Evolutionary conservation across 2,329 filamentous ascomycete genomes (phyloP), one percentile per base, ranked within the genome.

Genomic region (Clonostachys rhizophaga): DNA sequence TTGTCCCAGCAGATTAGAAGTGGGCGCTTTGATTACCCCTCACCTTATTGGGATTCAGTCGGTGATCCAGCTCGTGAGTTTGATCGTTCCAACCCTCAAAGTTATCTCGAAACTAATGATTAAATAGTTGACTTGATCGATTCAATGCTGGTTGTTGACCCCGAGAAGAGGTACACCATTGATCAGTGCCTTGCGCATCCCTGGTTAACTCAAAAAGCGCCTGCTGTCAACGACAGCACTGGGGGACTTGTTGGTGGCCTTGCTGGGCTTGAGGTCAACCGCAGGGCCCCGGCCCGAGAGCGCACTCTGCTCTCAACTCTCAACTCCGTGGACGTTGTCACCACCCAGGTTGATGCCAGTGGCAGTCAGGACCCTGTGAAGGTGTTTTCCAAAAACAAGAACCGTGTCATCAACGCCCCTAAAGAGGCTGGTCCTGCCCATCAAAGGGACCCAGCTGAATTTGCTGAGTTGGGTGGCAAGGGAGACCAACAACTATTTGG

Each of bases 1-100:
- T 75, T 97, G 41, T 87, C 87, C 2, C 86, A 96, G 56, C 91
- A 97, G 69, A 97, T 95, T 68, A 91, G 87, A 65, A 79, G 81
- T 65, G 94, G 89, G 14, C 80, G 84, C 17, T 99, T 96, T 61
- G 89, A 96, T 65, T 99, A 96, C 60, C 92, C 94, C 1, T 95
- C 90, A 2, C 94, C 94, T 0, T 97, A 97, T 67, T 99, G 88
- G 58, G 91, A 69, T 46, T 69, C 67, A 11, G 67, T 69, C n/a
- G 67, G 67, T 40, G 67, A 97, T 54, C 80, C 87, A 47, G 94
- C 92, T 8, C 75, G 78, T 81, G 67, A 70, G 78, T 67, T 18
- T 7, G 10, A 37, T 34, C 34, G 8, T 11, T 12, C 5, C n/a
- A 30, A 12, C 30, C 14, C 14, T 24, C 11, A 11, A 6, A 30